Percentiles rank a stretch among this genome's conserved stretches.
Conservation (phyloP, 176 grass and related monocot genomes). For the Hyparrhenia diplandra region DNA sequence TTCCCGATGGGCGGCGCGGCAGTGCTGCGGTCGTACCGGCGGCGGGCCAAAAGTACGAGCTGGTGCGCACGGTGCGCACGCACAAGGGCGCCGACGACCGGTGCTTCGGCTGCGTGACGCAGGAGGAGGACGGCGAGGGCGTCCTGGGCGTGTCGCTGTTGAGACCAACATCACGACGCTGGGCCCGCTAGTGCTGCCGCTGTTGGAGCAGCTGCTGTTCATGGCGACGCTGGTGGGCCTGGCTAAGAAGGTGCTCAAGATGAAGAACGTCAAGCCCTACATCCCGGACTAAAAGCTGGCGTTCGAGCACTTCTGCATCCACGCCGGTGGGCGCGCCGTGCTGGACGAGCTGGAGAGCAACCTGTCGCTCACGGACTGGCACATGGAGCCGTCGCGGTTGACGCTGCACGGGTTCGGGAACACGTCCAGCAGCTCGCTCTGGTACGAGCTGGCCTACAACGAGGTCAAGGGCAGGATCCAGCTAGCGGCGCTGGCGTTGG, state of each 20-base stretch:
- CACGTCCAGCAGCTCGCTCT: slow-evolving; percentile 87
- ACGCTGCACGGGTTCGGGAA: slow-evolving; percentile 85
- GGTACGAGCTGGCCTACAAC: too few species aligned
- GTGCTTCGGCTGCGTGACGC: slow-evolving; percentile 73
- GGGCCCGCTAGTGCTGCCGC: too few species aligned
- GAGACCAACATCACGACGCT: too few species aligned
- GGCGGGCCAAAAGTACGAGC: slow-evolving; percentile 89
- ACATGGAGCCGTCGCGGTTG: slow-evolving; percentile 96
- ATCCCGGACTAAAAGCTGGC: slow-evolving; percentile 48
- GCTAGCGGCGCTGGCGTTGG: neutral
- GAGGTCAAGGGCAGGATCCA: too few species aligned
- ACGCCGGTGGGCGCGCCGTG: slow-evolving; percentile 55
- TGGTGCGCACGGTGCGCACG: slow-evolving; percentile 74
- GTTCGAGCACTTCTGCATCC: slow-evolving; percentile 67
- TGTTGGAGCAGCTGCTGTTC: too few species aligned
- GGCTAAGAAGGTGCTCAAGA: too few species aligned
- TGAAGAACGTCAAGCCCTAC: too few species aligned
- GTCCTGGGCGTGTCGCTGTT: slow-evolving; percentile 66
- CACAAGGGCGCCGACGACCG: slow-evolving; percentile 85
- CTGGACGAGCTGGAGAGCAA: slow-evolving; percentile 85
- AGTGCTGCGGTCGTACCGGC: too few species aligned
- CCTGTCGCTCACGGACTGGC: slow-evolving; percentile 65
- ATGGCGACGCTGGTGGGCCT: too few species aligned
- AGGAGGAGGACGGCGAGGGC: slow-evolving; percentile 65
- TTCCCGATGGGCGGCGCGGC: too few species aligned